Percentiles rank a stretch among this genome's conserved stretches.
These are phyloP conservation scores for Cronartium ribicola DNA, from an alignment of 1,284 basidiomycete species.

Conservation along the genomic window DNA sequence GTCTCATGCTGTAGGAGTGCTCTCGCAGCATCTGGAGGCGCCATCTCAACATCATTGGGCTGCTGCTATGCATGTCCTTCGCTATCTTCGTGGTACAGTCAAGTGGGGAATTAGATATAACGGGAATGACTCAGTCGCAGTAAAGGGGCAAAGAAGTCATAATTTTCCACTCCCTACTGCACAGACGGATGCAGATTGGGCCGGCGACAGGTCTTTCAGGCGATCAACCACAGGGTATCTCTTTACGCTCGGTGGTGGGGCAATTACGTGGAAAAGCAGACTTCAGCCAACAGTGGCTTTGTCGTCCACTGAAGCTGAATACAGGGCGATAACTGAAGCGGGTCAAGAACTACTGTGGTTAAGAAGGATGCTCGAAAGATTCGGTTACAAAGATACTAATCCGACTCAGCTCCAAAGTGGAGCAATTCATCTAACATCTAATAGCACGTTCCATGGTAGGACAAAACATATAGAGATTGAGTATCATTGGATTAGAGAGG, in stretches of 20 bases:
- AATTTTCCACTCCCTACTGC: background rate
- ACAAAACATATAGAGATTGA: slow-evolving; percentile 15
- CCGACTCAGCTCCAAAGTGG: background rate
- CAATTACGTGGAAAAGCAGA: background rate
- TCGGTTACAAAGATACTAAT: background rate
- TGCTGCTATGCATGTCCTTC: background rate
- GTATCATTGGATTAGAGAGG: slow-evolving; percentile 23
- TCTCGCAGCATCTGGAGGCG: slow-evolving; percentile 9
- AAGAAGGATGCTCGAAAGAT: slow-evolving; percentile 8
- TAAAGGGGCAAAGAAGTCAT: background rate
- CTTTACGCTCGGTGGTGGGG: slow-evolving; percentile 4
- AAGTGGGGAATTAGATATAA: background rate
- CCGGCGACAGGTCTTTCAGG: background rate
- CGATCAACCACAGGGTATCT: slow-evolving; percentile 10
- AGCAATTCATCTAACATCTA: slow-evolving; percentile 5
- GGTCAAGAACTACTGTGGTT: slow-evolving; percentile 16
- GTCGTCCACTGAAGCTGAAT: slow-evolving; percentile 1
- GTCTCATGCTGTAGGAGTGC: slow-evolving; percentile 6
- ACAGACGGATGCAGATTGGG: slow-evolving; percentile 12
- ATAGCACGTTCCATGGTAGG: background rate
- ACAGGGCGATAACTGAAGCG: slow-evolving; percentile 7
- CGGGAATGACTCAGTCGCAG: background rate
- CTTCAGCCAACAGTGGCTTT: slow-evolving; percentile 8
- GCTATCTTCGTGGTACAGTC: background rate
- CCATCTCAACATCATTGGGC: slow-evolving; percentile 11